Evolutionary conservation across 371 early-diverging fungal genomes (phyloP).

Genomic region (Smittium culicis): DNA sequence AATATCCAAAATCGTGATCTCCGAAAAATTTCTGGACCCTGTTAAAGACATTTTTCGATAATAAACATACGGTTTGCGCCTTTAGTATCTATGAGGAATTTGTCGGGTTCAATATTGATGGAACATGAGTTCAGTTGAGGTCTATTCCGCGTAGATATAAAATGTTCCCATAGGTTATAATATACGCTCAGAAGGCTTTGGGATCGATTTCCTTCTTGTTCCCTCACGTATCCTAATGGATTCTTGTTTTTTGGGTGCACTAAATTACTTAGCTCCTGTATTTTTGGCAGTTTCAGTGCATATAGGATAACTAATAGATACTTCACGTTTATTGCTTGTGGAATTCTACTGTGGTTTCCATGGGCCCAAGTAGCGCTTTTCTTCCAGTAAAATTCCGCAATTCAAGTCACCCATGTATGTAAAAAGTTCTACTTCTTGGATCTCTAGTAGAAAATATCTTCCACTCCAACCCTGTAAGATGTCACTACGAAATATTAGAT

Average conservation of each 20-base stretch:
- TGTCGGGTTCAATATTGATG: not conserved
- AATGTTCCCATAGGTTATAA: not conserved
- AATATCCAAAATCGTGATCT: not conserved
- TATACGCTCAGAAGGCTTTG: not conserved
- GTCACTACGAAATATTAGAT: not conserved
- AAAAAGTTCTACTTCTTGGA: not conserved
- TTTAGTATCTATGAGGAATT: not conserved
- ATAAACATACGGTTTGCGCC: not conserved
- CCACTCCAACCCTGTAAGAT: not conserved
- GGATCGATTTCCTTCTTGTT: not conserved
- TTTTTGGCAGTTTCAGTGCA: not conserved
- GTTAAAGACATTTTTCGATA: not conserved
- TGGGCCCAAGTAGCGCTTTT: not conserved
- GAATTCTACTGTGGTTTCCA: not conserved
- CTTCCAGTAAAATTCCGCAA: not conserved
- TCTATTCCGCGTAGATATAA: not conserved
- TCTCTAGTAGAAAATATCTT: not conserved
- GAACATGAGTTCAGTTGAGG: not conserved
- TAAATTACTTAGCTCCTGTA: not conserved
- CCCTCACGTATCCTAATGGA: not conserved
- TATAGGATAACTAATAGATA: not conserved
- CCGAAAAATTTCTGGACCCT: not conserved
- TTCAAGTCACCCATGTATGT: not conserved
- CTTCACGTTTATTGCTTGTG: not conserved
- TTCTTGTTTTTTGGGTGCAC: not conserved